A percentile compares a stretch with the other conserved stretches of the same genome.
Conservation (phyloP, 805 yeast genomes). For the Limtongia smithiae region DNA sequence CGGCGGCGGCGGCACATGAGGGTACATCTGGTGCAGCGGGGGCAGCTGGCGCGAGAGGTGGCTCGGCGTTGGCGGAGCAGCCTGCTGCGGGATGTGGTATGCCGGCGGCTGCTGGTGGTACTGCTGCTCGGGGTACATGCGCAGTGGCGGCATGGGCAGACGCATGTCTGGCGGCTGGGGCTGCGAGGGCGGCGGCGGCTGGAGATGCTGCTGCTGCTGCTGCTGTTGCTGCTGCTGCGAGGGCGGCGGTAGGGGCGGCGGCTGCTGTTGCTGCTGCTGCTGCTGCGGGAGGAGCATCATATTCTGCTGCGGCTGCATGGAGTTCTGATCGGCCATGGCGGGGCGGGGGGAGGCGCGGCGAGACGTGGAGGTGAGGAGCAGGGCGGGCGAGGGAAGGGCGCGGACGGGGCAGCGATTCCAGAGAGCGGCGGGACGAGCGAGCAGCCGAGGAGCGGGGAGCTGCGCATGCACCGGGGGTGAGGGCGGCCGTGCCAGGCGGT, state of each 20-base stretch:
- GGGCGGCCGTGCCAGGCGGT: too few relatives aligned
- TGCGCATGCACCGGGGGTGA: too few relatives aligned
- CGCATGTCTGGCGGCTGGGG: not conserved
- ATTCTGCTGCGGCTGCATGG: constrained; percentile 8
- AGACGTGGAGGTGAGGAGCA: not conserved
- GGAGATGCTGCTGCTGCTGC: constrained; percentile 1
- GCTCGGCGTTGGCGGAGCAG: not conserved
- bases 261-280: not conserved
- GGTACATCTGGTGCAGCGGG: constrained; percentile 10
- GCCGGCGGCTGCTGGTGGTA: constrained; percentile 1
- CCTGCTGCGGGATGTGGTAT: not conserved
- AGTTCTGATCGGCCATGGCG: constrained; percentile 11
- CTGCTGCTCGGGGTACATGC: not conserved
- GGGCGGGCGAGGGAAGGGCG: too few relatives aligned
- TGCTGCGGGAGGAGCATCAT: constrained; percentile 6
- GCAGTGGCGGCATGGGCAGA: not conserved
- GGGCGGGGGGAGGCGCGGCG: constrained; percentile 2
- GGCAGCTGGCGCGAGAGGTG: constrained; percentile 5
- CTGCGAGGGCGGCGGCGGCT: constrained; percentile 5
- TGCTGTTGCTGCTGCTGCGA: constrained; percentile 10
- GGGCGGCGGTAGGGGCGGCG: not conserved
- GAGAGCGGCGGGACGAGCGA: constrained; percentile 2
- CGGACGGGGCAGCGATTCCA: not conserved
- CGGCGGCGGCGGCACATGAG: constrained; percentile 2
- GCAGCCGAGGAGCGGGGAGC: not conserved